Evolutionary conservation across 495 filamentous ascomycete genomes (phyloP), one percentile per base, ranked within the genome.

Genomic region (Xylaria cubensis): DNA sequence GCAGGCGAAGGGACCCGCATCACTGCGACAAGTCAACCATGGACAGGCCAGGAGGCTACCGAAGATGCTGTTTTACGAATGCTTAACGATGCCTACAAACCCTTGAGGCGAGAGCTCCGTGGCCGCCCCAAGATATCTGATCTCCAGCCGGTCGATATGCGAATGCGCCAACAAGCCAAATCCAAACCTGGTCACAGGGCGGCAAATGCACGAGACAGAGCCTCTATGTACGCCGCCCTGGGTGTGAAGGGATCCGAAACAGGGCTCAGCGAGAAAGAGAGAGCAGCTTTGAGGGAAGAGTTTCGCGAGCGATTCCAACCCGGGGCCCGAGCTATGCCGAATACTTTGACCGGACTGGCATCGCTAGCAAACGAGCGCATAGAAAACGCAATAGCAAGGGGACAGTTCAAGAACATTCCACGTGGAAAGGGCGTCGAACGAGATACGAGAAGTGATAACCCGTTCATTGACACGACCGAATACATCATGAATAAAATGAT

Each of bases 401-500:
- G 96, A 0, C 93, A 97, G 78, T 99, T 99, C 81, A 91, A 94
- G 76, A 90, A 94, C 67, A 92, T 98, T 5, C 89, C 92, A 3
- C 86, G 96, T 13, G 96, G 96, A 0, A 93, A 93, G 74, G 90
- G 89, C 17, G 85, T 93, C 1, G 88, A 95, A 80, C 84, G 90
- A 24, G 95, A 97, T 78, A 84, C 94, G 64, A 91, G 93, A 76
- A 92, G 92, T 2, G 91, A 90, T 72, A 96, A 90, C 76, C 94
- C 97, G 0, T 99, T 96, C 78, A 87, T 98, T 44, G 94, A 98
- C 79, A 98, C 96, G 1, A 98, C 97, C 0, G 95, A 97, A 81
- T 98, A 97, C 79, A 93, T 98, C 74, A 91, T 99, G 91, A 99
- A 99, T 80, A 97, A 97, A 82, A 98, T 98, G 78, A 98, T 99